Conservation (phyloP, 1,284 basidiomycete species). For the Cystobasidium slooffiae region DNA sequence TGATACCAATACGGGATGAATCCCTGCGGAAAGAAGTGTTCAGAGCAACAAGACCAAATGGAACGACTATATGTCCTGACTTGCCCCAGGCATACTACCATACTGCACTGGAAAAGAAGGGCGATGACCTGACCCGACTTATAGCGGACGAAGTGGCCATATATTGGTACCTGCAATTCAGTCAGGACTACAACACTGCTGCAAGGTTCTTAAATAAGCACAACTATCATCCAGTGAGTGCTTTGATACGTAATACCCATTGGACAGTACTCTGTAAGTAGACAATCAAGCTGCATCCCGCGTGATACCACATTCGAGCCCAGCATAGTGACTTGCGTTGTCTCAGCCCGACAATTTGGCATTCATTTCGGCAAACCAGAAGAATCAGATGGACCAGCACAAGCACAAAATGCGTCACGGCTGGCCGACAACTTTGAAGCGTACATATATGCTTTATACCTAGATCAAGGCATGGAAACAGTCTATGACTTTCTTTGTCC, state of each 20-base stretch:
- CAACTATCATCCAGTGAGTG: not conserved
- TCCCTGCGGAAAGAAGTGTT: slow-evolving; percentile 35
- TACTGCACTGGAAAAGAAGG: slow-evolving; percentile 20
- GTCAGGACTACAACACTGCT: not conserved
- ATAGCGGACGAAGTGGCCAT: slow-evolving; percentile 35
- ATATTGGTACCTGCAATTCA: slow-evolving; percentile 15
- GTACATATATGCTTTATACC: slow-evolving; percentile 37
- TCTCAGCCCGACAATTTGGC: slow-evolving; percentile 23
- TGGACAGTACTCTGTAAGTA: slow-evolving; percentile 36
- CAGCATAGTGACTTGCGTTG: no score
- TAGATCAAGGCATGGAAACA: slow-evolving; percentile 38
- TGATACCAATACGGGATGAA: slow-evolving; percentile 23
- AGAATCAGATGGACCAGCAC: not conserved
- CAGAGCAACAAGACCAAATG: not conserved
- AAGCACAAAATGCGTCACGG: not conserved
- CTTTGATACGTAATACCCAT: slow-evolving; percentile 22
- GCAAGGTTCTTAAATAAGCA: slow-evolving; percentile 4
- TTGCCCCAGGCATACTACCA: slow-evolving; percentile 27
- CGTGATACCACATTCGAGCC: no score
- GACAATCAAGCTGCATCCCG: not conserved
- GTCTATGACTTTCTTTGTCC: slow-evolving; percentile 24
- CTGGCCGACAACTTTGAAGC: slow-evolving; percentile 39
- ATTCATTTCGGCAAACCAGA: slow-evolving; percentile 2
- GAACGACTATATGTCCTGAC: not conserved
- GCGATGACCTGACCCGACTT: slow-evolving; percentile 27